Base-by-base conservation (phyloP, 208 protist genomes). In the Crithidia acanthocephali region DNA sequence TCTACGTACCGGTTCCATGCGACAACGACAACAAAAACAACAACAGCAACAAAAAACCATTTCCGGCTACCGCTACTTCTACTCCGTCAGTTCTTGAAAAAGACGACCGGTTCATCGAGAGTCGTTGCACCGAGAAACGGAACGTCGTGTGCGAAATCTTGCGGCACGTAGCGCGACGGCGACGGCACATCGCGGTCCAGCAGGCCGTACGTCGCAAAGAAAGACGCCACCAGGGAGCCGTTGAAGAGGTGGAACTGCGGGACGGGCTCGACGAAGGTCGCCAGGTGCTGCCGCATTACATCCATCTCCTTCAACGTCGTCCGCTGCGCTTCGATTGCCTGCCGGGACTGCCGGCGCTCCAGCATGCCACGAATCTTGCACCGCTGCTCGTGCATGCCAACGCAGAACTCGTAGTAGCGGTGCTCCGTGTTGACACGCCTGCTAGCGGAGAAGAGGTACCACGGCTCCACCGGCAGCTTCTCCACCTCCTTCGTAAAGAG, bases 381-480 rank as follows among this genome's bases (percentile, higher is more conserved):
- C 25, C 87, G 80, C 78, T 94, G 85, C 52, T 79, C 50, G 62
- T 87, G 82, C 84, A 96, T 90, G 25, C 78, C 65, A 25, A 92
- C 79, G 25, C 76, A 77, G 65, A 87, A 86, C 55, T 93, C 80
- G 74, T 95, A 96, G 70, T 93, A 87, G 44, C 87, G 84, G 66
- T 93, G 74, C 72, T 93, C 87, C 53, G 83, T 64, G 20, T 81
- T 78, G n/a, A 55, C 40, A 11, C 90, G 85, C 72, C 78, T 76
- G 75, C 87, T 94, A 18, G 89, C 88, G 9, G 62, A 77, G 66
- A 96, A 94, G n/a, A 93, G 75, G 71, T 93, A 96, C 92, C 92
- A 96, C 67, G 92, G 87, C 56, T 69, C 70, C 25, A 82, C 74
- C 32, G 60, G 55, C 32, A 93, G 57, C 68, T 90, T 94, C 32